Percentiles rank a stretch among this genome's conserved stretches.
Evolutionary conservation across 2,329 filamentous ascomycete genomes (phyloP).

Genomic region (Pseudogymnoascus sp.): DNA sequence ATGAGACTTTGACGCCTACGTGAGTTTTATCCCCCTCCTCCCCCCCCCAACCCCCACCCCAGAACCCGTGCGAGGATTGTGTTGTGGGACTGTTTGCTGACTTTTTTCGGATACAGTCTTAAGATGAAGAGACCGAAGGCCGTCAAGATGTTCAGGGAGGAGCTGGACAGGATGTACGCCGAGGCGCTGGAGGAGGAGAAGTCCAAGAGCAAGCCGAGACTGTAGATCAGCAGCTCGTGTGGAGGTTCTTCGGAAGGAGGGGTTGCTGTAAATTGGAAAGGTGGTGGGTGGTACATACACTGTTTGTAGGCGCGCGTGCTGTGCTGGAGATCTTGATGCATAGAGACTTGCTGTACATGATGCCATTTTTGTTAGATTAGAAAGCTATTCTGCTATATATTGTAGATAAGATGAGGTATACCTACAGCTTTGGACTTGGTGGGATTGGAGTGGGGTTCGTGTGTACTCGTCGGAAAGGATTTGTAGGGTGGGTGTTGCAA

Average conservation of each 20-base stretch:
- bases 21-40: slow-evolving; percentile 39
- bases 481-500: not conserved
- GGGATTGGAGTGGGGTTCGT: not conserved
- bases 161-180: slow-evolving; percentile 28
- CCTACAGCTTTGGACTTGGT: not conserved
- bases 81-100: slow-evolving; percentile 9
- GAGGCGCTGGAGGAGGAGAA: slow-evolving; percentile 26
- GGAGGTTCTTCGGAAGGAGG: not conserved
- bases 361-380: not conserved
- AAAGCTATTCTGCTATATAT: not conserved
- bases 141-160: slow-evolving; percentile 40
- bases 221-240: not conserved
- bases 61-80: too few species aligned
- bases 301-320: not conserved
- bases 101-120: slow-evolving; percentile 39
- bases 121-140: slow-evolving; percentile 65
- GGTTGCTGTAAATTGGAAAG: not conserved
- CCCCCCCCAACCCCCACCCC: too few species aligned
- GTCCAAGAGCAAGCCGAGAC: not conserved
- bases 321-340: not conserved
- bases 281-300: not conserved
- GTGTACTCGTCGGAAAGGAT: not conserved
- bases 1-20: slow-evolving; percentile 83
- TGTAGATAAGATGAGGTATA: not conserved
- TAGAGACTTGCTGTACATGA: not conserved